phyloP scores from a whole-genome alignment of 805 yeast species.

The Sugiyamaella boreocaroliniensis region DNA sequence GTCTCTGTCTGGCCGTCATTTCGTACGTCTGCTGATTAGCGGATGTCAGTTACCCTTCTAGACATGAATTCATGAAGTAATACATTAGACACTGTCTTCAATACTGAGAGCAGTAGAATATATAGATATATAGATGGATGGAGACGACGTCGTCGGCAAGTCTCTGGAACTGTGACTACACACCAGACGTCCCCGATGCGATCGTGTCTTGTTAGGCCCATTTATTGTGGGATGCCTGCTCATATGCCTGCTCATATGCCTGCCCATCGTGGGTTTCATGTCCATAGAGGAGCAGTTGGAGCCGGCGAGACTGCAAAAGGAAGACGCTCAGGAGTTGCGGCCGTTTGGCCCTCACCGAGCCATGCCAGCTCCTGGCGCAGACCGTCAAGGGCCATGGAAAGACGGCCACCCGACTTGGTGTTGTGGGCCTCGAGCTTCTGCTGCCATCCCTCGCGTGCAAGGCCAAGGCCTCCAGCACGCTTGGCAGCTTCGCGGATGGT shows the following conservation, averaged over 20 bases:
- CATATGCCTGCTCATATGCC: neutral
- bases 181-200: too few relatives aligned
- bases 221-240: too few relatives aligned
- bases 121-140: too few relatives aligned
- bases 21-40: neutral
- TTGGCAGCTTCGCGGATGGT: constrained; percentile 36
- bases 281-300: constrained; percentile 4
- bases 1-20: constrained; percentile 11
- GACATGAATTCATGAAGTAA: too few relatives aligned
- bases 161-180: too few relatives aligned
- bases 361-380: constrained; percentile 36
- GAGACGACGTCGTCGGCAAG: too few relatives aligned
- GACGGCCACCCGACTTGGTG: constrained; percentile 37
- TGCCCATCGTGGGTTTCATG: neutral
- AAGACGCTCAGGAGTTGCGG: neutral
- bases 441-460: constrained; percentile 36
- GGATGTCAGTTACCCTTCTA: too few relatives aligned
- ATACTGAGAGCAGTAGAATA: too few relatives aligned
- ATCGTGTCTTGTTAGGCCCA: too few relatives aligned
- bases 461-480: constrained; percentile 34
- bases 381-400: constrained; percentile 40
- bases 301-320: neutral
- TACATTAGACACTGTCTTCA: too few relatives aligned
- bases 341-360: constrained; percentile 14
- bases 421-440: constrained; percentile 41